Evolutionary conservation across 208 protist genomes (phyloP).

Genomic region (Plasmodiophora brassicae): DNA sequence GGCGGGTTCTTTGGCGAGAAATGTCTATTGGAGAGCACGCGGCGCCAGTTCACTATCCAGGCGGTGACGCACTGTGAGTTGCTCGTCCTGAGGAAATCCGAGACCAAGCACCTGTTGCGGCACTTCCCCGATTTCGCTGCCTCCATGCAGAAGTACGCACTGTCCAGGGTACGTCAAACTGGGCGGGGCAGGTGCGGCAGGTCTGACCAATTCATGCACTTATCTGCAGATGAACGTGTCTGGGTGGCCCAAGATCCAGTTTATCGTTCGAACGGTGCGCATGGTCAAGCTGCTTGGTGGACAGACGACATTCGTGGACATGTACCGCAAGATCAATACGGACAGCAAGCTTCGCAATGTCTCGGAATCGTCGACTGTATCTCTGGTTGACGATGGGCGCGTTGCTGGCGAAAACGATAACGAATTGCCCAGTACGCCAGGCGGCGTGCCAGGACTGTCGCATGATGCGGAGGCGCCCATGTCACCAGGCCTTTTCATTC

Average conservation of each 20-base stretch:
- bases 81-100: not conserved
- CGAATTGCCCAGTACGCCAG: too few relatives aligned
- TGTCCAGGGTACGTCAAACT: not conserved
- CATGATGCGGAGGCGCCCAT: too few relatives aligned
- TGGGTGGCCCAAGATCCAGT: not conserved
- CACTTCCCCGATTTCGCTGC: slow-evolving; percentile 30
- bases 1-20: slow-evolving; percentile 11
- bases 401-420: too few relatives aligned
- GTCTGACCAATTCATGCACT: not conserved
- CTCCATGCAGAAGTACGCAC: not conserved
- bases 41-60: not conserved
- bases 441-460: too few relatives aligned
- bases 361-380: too few relatives aligned
- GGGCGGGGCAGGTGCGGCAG: not conserved
- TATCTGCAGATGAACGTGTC: not conserved
- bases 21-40: not conserved
- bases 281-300: slow-evolving; percentile 25
- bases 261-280: not conserved
- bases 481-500: too few relatives aligned
- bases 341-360: too few relatives aligned
- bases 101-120: slow-evolving; percentile 9
- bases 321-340: slow-evolving; percentile 21
- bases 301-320: not conserved
- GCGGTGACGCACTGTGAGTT: slow-evolving; percentile 3
- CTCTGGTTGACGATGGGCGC: too few relatives aligned